phyloP scores from a whole-genome alignment of 208 protist genomes.

The Herpetomonas tarakana region DNA sequence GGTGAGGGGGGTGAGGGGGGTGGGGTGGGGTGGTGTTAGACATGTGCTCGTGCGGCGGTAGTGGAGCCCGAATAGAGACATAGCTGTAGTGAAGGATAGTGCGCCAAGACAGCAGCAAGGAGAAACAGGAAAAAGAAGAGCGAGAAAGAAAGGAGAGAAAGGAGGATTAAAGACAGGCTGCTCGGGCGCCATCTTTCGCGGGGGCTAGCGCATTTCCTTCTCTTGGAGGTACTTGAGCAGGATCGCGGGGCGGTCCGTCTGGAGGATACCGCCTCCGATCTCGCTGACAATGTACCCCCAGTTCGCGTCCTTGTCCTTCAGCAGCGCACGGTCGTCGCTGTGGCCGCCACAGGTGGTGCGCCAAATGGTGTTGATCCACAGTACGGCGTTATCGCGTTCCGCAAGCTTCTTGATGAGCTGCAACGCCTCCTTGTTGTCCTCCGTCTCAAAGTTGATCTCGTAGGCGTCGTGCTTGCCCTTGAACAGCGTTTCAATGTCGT shows the following conservation, averaged over 20 bases:
- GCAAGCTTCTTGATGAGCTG: slow-evolving; percentile 37
- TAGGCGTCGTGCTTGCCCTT: slow-evolving; percentile 32
- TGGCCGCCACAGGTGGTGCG: slow-evolving; percentile 51
- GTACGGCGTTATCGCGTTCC: slow-evolving; percentile 18
- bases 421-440: slow-evolving; percentile 22
- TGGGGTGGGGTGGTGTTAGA: too few relatives aligned
- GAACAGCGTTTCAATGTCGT: slow-evolving; percentile 30
- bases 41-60: too few relatives aligned
- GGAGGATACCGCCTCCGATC: slow-evolving; percentile 49
- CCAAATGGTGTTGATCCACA: slow-evolving; percentile 78
- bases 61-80: too few relatives aligned
- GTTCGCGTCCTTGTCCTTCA: slow-evolving; percentile 42
- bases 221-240: slow-evolving; percentile 40
- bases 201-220: slow-evolving; percentile 18
- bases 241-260: slow-evolving; percentile 57
- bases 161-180: too few relatives aligned
- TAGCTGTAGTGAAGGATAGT: too few relatives aligned
- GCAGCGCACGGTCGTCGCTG: slow-evolving; percentile 48
- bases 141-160: too few relatives aligned
- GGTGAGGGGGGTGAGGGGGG: too few relatives aligned
- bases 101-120: too few relatives aligned
- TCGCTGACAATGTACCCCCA: slow-evolving; percentile 51
- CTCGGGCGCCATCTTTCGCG: neutral
- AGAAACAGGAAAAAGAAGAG: too few relatives aligned
- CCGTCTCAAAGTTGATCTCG: slow-evolving; percentile 56